A percentile compares a stretch with the other conserved stretches of the same genome.
These are phyloP conservation scores for Trichosporon sp. DNA, from an alignment of 1,284 basidiomycete genomes.

Conservation along the genomic window DNA sequence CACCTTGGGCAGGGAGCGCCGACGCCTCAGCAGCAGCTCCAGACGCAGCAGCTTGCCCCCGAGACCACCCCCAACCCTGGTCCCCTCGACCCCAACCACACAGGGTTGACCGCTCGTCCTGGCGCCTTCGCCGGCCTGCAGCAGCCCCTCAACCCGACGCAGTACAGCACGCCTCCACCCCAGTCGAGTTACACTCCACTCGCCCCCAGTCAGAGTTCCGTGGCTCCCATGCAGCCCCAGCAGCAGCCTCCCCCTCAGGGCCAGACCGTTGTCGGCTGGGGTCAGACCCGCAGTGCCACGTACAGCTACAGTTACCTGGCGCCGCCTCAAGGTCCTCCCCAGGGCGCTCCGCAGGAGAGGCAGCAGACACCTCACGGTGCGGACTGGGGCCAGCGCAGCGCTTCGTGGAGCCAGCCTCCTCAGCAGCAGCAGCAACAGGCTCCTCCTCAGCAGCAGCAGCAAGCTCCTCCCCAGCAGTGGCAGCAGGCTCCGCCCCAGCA, in stretches of 20 bases:
- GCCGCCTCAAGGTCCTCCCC: neutral
- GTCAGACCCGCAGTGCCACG: conserved; percentile 9
- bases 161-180: neutral
- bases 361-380: neutral
- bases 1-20: neutral
- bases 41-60: neutral
- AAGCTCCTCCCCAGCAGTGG: neutral
- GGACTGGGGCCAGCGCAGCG: conserved; percentile 3
- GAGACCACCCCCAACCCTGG: conserved; percentile 3
- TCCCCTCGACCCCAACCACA: conserved; percentile 11
- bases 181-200: neutral
- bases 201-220: neutral
- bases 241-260: neutral
- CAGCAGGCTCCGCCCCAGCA: neutral
- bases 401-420: conserved; percentile 9
- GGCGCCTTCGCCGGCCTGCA: neutral
- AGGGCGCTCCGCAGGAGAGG: neutral
- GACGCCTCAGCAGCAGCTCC: conserved; percentile 9
- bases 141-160: neutral
- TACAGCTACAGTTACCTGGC: neutral
- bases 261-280: neutral
- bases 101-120: neutral
- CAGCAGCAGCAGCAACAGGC: neutral
- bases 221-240: neutral
- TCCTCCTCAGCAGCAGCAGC: neutral